A percentile compares a stretch with the other conserved stretches of the same genome.
Evolutionary conservation across 2,329 filamentous ascomycete species (phyloP).

Genomic region (Aspergillus glaucus): DNA sequence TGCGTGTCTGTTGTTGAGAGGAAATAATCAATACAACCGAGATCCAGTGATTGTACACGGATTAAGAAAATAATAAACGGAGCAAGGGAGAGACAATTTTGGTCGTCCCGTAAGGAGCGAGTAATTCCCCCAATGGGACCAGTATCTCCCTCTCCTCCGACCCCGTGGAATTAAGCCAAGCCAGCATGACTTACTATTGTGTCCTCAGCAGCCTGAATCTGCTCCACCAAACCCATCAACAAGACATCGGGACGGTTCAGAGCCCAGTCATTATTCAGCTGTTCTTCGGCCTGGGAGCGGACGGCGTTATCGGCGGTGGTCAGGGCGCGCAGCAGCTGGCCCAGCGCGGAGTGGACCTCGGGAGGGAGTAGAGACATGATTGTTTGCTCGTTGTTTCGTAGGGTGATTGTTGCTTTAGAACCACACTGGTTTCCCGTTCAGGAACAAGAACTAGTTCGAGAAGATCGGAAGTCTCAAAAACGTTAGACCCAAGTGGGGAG

Average conservation of each 20-base stretch:
- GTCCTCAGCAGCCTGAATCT: slow-evolving; percentile 73
- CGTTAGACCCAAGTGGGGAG: slow-evolving; percentile 12
- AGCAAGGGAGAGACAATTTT: background rate
- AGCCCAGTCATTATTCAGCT: slow-evolving; percentile 87
- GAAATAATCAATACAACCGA: slow-evolving; percentile 3
- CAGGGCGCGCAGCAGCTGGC: slow-evolving; percentile 78
- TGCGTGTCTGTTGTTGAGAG: slow-evolving; percentile 60
- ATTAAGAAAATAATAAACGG: no score
- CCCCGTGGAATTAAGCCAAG: background rate
- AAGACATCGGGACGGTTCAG: slow-evolving; percentile 73
- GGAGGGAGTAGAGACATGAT: slow-evolving; percentile 78
- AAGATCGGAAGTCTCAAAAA: slow-evolving; percentile 7
- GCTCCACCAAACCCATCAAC: slow-evolving; percentile 89
- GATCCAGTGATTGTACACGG: background rate
- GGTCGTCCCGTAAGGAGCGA: background rate
- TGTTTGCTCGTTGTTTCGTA: slow-evolving; percentile 9
- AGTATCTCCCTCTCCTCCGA: background rate
- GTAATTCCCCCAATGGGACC: no score
- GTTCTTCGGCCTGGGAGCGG: slow-evolving; percentile 80
- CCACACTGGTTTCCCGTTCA: slow-evolving; percentile 17
- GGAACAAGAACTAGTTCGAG: slow-evolving; percentile 1
- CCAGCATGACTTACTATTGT: slow-evolving; percentile 54
- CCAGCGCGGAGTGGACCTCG: slow-evolving; percentile 77
- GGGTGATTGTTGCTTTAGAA: background rate
- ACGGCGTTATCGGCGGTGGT: slow-evolving; percentile 83